Evolutionary conservation across 1,284 basidiomycete genomes (phyloP), one percentile per base, ranked within the genome.

Genomic region (Baeospora myosura): DNA sequence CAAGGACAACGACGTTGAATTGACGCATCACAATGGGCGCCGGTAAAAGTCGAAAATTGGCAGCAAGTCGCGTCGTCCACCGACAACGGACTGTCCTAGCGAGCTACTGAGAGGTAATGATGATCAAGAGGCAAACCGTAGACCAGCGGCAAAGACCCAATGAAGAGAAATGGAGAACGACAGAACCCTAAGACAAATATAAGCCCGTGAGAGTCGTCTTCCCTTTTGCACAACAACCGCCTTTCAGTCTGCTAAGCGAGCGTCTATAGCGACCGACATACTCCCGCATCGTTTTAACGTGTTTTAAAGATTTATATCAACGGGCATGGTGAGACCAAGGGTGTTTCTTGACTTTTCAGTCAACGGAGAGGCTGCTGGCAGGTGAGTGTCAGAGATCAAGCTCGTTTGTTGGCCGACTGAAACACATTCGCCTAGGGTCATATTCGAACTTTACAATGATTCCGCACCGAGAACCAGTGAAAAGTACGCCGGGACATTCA

Each of bases 361-460:
- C 43, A 76, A 72, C 44, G 60, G 64, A 46, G 56, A 68, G 20
- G 65, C 69, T n/a, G 52, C 71, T 10, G 85, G 85, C 55, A 72
- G 85, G 79, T 80, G 42, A 24, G 65, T 53, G 14, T 49, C 52
- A 43, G 18, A 31, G n/a, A n/a, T n/a, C n/a, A n/a, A 7, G 35
- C 5, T 25, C 37, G 4, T 45, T 36, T 7, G 25, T 18, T 20
- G 39, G 21, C 40, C 30, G 41, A 28, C 22, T 14, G 41, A 12
- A 47, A 18, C 37, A 39, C 21, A 14, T 14, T 33, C n/a, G 40
- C 10, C 11, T 53, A 84, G 81, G 49, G 70, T 88, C 45, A 72
- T 92, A 50, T 87, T 92, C 48, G 91, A 95, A 60, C 69, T 95
- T 7, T 92, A 76, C 67, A 74, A 65, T 47, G 82, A 85, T 56